Evolutionary conservation across 805 yeast genomes (phyloP).

Genomic region (Candida patagonica): DNA sequence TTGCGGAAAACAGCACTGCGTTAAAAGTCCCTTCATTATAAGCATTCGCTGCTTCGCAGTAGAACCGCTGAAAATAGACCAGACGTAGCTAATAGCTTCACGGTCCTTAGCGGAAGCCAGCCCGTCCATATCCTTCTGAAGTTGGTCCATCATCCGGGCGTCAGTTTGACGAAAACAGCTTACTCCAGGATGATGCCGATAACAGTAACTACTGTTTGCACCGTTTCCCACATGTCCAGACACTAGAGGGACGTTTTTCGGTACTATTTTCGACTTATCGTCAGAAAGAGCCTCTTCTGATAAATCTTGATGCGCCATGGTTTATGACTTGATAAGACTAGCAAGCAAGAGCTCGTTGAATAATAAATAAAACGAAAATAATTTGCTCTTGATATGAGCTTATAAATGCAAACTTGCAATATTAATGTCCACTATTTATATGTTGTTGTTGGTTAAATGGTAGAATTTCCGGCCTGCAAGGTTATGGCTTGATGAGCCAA

Average conservation of each 20-base stretch:
- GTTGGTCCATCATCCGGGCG: conserved; percentile 49
- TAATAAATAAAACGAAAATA: no score
- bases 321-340: no score
- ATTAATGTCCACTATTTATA: no score
- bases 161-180: conserved; percentile 57
- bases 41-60: conserved; percentile 60
- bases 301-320: no score
- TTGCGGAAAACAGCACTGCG: conserved; percentile 94
- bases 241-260: conserved; percentile 7
- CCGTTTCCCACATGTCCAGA: conserved; percentile 3
- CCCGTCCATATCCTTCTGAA: conserved; percentile 40
- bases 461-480: not conserved
- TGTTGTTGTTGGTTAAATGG: no score
- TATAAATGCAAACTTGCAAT: no score
- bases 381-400: no score
- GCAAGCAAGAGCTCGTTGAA: no score
- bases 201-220: conserved; percentile 45
- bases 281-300: not conserved
- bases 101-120: conserved; percentile 57
- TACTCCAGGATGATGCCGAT: conserved; percentile 86
- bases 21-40: conserved; percentile 71
- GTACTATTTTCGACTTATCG: not conserved
- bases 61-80: conserved; percentile 76
- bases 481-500: not conserved
- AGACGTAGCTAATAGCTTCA: conserved; percentile 68